phyloP scores from a whole-genome alignment of 2,329 filamentous ascomycete species.

The Cladophialophora yegresii region DNA sequence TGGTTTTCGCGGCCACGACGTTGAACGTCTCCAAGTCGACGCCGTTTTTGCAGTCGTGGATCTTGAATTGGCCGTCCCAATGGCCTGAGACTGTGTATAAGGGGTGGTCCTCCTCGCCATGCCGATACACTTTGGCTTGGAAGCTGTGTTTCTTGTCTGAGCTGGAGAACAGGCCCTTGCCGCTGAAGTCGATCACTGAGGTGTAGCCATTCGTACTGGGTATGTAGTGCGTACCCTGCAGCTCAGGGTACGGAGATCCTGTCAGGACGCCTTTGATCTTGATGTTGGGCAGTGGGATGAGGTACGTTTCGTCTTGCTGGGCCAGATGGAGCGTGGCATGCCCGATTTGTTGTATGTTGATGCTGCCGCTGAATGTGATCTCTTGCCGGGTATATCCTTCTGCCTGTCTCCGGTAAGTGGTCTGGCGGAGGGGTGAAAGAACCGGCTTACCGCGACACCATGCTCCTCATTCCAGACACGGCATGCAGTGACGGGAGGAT shows the following conservation, averaged over 20 bases:
- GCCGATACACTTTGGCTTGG: conserved; percentile 29
- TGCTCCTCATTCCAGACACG: conserved; percentile 35
- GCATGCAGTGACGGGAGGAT: conserved; percentile 36
- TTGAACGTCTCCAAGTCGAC: conserved; percentile 61
- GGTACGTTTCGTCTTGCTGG: conserved; percentile 32
- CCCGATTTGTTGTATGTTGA: conserved; percentile 34
- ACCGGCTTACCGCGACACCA: conserved; percentile 27
- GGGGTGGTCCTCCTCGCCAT: conserved; percentile 21
- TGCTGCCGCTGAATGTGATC: conserved; percentile 31
- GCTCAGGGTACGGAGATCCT: conserved; percentile 53
- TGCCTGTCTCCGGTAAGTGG: conserved; percentile 17
- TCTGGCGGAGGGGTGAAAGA: neutral
- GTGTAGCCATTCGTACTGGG: conserved; percentile 33
- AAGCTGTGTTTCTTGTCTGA: conserved; percentile 30
- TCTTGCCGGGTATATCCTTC: conserved; percentile 36
- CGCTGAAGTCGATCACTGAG: conserved; percentile 32
- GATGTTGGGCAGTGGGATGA: conserved; percentile 34
- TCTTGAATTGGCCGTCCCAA: conserved; percentile 65
- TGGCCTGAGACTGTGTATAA: conserved; percentile 32
- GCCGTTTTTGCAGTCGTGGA: conserved; percentile 66
- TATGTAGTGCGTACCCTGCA: conserved; percentile 31
- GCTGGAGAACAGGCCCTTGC: conserved; percentile 26
- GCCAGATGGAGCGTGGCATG: conserved; percentile 29
- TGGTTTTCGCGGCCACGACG: conserved; percentile 59
- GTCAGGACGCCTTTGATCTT: conserved; percentile 39